Conservation (phyloP, 2,329 filamentous ascomycete genomes). For the Metarhizium guizhouense region DNA sequence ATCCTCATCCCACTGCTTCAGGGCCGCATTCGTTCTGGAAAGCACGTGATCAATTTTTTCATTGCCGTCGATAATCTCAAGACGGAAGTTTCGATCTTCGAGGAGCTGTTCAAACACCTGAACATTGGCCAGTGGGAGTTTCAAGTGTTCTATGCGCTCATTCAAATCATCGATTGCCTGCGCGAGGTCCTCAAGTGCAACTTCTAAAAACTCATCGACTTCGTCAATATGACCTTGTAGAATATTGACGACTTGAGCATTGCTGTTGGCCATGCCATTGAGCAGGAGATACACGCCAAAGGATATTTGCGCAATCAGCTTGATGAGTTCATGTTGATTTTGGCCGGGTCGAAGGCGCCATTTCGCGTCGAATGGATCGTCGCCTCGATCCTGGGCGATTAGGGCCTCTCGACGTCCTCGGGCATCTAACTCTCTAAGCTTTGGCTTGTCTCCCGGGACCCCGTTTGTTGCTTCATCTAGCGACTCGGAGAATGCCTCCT, state of each 20-base stretch:
- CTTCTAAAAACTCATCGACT: conserved; percentile 82
- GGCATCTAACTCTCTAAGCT: conserved; percentile 44
- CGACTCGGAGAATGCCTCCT: conserved; percentile 75
- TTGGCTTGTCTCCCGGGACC: conserved; percentile 36
- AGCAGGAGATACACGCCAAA: conserved; percentile 88
- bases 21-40: conserved; percentile 63
- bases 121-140: conserved; percentile 74
- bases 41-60: conserved; percentile 87
- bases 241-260: conserved; percentile 79
- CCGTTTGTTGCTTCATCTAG: conserved; percentile 60
- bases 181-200: conserved; percentile 75
- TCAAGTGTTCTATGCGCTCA: conserved; percentile 70
- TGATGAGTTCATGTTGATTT: conserved; percentile 78
- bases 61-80: conserved; percentile 77
- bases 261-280: conserved; percentile 78
- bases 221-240: conserved; percentile 90
- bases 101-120: conserved; percentile 80
- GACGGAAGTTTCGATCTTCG: conserved; percentile 72
- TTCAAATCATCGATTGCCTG: conserved; percentile 70
- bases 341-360: conserved; percentile 73
- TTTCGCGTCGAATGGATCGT: conserved; percentile 60
- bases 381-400: conserved; percentile 58
- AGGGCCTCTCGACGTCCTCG: conserved; percentile 56
- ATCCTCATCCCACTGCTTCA: conserved; percentile 72
- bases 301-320: conserved; percentile 83